These are phyloP conservation scores for Botryosphaeria agaves DNA, from an alignment of 2,329 filamentous ascomycete species.

Conservation along the genomic window DNA sequence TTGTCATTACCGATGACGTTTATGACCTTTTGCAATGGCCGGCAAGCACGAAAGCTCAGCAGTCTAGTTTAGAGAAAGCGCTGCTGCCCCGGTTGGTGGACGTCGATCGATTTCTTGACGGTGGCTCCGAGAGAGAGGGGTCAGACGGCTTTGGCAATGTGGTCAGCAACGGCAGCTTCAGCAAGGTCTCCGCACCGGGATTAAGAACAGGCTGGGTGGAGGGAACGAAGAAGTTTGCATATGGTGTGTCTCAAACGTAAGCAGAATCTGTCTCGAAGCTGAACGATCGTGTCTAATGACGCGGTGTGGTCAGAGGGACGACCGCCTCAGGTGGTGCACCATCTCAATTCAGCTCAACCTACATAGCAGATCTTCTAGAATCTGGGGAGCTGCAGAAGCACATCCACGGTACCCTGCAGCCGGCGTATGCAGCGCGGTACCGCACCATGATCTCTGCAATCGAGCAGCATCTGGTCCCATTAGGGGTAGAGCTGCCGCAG, in stretches of 20 bases:
- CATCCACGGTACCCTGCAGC: constrained; percentile 35
- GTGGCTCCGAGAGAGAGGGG: constrained; percentile 26
- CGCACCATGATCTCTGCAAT: constrained; percentile 41
- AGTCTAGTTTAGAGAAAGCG: constrained; percentile 20
- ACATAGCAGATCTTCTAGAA: constrained; percentile 36
- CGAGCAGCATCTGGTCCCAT: constrained; percentile 38
- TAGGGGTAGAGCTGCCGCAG: constrained; percentile 37
- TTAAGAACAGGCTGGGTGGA: constrained; percentile 80
- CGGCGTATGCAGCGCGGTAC: constrained; percentile 37
- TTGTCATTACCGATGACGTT: constrained; percentile 81
- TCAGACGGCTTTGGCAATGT: constrained; percentile 57
- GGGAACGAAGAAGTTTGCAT: constrained; percentile 43
- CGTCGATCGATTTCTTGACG: constrained; percentile 52
- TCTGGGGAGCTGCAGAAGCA: constrained; percentile 34
- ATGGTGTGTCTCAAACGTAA: constrained; percentile 41
- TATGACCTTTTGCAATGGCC: constrained; percentile 87
- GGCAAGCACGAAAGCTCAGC: constrained; percentile 12
- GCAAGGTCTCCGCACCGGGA: constrained; percentile 72
- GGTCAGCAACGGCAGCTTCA: constrained; percentile 77
- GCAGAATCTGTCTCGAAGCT: too few relatives aligned
- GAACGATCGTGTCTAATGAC: too few relatives aligned
- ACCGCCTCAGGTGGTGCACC: constrained; percentile 41
- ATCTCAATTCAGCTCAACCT: constrained; percentile 40
- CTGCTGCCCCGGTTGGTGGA: constrained; percentile 58
- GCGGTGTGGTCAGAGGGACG: constrained; percentile 28